A percentile compares a stretch with the other conserved stretches of the same genome.
phyloP scores from a whole-genome alignment of 2,329 filamentous ascomycete genomes.

The Rachicladosporium sp. region DNA sequence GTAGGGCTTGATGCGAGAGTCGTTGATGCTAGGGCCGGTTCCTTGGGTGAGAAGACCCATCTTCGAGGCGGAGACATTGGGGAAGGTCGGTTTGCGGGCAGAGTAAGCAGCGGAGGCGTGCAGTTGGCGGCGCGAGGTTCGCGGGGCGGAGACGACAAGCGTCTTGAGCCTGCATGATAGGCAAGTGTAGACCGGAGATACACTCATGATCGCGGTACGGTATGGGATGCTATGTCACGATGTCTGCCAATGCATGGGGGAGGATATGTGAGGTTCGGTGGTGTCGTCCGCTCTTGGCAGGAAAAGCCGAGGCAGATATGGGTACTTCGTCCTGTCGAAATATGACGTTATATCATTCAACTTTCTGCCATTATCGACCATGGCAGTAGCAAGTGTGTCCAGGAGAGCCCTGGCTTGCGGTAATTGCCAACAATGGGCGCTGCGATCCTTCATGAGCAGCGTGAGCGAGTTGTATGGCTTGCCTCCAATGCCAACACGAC shows the following conservation, averaged over 20 bases:
- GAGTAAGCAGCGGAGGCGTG: slow-evolving; percentile 28
- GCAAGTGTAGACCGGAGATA: slow-evolving; percentile 20
- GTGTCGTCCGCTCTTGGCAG: too few relatives aligned
- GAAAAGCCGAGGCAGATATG: too few relatives aligned
- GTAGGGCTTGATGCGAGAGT: slow-evolving; percentile 38
- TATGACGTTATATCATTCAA: too few relatives aligned
- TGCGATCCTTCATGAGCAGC: slow-evolving; percentile 20
- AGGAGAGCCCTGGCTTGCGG: slow-evolving; percentile 10
- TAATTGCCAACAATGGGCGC: slow-evolving; percentile 15
- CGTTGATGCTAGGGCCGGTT: slow-evolving; percentile 4
- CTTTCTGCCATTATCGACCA: background rate
- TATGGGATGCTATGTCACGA: too few relatives aligned
- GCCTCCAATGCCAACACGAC: too few relatives aligned
- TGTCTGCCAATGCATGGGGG: too few relatives aligned
- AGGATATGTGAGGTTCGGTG: too few relatives aligned
- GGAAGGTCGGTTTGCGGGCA: slow-evolving; percentile 30
- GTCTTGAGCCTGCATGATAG: slow-evolving; percentile 20
- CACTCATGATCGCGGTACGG: slow-evolving; percentile 11
- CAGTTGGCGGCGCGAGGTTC: slow-evolving; percentile 24
- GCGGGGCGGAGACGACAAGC: slow-evolving; percentile 7
- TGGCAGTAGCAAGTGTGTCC: slow-evolving; percentile 9
- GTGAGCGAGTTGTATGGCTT: slow-evolving; percentile 8
- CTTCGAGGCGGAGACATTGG: slow-evolving; percentile 33
- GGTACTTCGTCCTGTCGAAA: too few relatives aligned
- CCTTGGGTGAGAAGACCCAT: slow-evolving; percentile 9